Evolutionary conservation across 208 protist genomes (phyloP), one percentile per base, ranked within the genome.

Genomic region (Angomonas deanei): DNA sequence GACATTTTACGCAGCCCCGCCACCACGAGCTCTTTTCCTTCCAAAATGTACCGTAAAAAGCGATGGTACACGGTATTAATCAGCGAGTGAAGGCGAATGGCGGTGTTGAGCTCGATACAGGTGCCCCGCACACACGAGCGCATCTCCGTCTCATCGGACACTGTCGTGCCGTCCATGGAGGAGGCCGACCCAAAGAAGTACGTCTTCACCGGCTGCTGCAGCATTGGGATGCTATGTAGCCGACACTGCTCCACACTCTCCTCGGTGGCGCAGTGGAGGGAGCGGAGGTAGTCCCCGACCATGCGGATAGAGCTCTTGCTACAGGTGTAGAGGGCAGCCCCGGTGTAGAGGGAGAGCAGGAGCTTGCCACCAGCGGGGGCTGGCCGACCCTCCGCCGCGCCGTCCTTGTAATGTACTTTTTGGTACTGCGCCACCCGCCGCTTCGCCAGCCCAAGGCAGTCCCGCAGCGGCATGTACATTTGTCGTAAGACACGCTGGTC

Each of bases 321-420:
- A 71, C 85, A 92, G 50, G 72, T 72, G 74, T 91, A 94, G 17
- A 94, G 61, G 38, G 85, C 80, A 0, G 85, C 88, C 1, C 88
- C 88, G 8, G 85, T 91, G 70, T 91, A 92, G 23, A 94, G 56
- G 38, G 72, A 84, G 28, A 94, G 64, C 32, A 92, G 76, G n/a
- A 94, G 77, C n/a, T 68, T 68, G n/a, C 88, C 85, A 6, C 47
- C 47, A 15, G 23, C 23, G 10, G 47, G 47, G 11, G 47, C 11
- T 6, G 8, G n/a, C 47, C 47, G n/a, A 6, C 47, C 47, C 23
- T 15, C 47, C n/a, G 47, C 21, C n/a, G 11, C 21, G 8, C 36
- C 36, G 36, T 42, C 15, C 8, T 42, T 42, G 15, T 42, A 42
- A 15, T 42, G 36, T n/a, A 17, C n/a, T 26, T n/a, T 15, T 53